Percentiles rank a stretch among this genome's conserved stretches.
These are phyloP conservation scores for Phaeotremella fagi DNA, from an alignment of 768 basidiomycete genomes.

Conservation along the genomic window DNA sequence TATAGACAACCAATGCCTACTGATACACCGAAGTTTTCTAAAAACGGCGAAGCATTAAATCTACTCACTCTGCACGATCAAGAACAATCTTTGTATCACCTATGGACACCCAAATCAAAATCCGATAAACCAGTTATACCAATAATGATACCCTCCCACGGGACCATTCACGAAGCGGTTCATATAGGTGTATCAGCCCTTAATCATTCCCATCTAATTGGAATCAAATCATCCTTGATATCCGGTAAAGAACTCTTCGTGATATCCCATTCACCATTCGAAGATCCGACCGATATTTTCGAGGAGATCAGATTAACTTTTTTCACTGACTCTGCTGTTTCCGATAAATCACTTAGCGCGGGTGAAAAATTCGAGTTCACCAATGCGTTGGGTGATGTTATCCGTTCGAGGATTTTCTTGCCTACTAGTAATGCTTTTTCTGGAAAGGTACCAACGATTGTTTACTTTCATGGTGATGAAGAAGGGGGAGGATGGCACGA, in stretches of 20 bases:
- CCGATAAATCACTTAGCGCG: background rate
- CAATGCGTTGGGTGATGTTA: background rate
- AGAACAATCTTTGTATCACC: slow-evolving; percentile 14
- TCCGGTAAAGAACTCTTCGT: slow-evolving; percentile 14
- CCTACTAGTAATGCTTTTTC: background rate
- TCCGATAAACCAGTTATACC: slow-evolving; percentile 2
- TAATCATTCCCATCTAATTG: slow-evolving; percentile 23
- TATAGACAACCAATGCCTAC: background rate
- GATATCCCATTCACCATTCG: slow-evolving; percentile 17
- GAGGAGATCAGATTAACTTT: slow-evolving; percentile 21
- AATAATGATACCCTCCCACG: slow-evolving; percentile 8
- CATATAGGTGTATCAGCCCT: slow-evolving; percentile 18
- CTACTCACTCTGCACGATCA: slow-evolving; percentile 5
- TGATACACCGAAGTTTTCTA: no score
- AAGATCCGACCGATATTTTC: slow-evolving; percentile 22
- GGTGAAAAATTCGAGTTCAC: background rate
- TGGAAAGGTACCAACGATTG: slow-evolving; percentile 1
- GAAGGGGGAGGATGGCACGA: slow-evolving; percentile 11
- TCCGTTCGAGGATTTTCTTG: slow-evolving; percentile 2
- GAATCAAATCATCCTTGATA: slow-evolving; percentile 6
- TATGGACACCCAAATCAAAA: slow-evolving; percentile 10
- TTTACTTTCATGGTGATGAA: slow-evolving; percentile 9
- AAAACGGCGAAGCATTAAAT: slow-evolving; percentile 18
- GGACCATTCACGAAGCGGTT: slow-evolving; percentile 10
- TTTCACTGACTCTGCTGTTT: background rate